Evolutionary conservation across 2,329 filamentous ascomycete genomes (phyloP).

Genomic region (Neospermospora avenae): DNA sequence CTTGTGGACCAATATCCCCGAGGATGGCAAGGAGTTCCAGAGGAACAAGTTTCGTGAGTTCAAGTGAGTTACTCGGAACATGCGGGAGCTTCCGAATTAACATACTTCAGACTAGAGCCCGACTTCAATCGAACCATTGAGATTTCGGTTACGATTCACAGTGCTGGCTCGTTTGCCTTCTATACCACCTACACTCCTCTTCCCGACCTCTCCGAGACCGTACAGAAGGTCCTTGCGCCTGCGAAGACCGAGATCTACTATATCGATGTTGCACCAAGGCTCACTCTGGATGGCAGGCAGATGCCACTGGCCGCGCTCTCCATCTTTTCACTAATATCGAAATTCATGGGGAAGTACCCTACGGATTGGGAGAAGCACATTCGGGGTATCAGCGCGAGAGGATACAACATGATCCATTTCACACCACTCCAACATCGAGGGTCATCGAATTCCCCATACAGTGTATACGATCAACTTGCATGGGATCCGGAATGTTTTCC

Average conservation of each 20-base stretch:
- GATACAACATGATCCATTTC: constrained; percentile 99
- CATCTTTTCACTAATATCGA: constrained; percentile 91
- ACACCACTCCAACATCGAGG: constrained; percentile 89
- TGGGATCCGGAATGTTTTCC: constrained; percentile 85
- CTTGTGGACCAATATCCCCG: constrained; percentile 94
- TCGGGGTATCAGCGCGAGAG: constrained; percentile 79
- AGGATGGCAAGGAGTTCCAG: constrained; percentile 69
- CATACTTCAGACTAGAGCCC: constrained; percentile 65
- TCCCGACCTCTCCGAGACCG: constrained; percentile 61
- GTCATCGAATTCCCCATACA: constrained; percentile 93
- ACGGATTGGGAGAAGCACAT: constrained; percentile 88
- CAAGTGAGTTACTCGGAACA: constrained; percentile 58
- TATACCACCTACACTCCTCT: constrained; percentile 90
- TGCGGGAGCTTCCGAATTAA: constrained; percentile 15
- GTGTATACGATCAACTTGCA: constrained; percentile 84
- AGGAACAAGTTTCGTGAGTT: constrained; percentile 81
- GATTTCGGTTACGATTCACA: constrained; percentile 81
- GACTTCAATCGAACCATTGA: constrained; percentile 91
- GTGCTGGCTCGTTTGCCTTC: constrained; percentile 86
- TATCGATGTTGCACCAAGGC: constrained; percentile 84
- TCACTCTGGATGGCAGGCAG: constrained; percentile 69
- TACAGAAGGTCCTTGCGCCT: constrained; percentile 47
- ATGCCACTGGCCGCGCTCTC: constrained; percentile 85
- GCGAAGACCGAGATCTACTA: constrained; percentile 79
- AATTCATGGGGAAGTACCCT: constrained; percentile 95